Conservation (phyloP, 257 asterid genomes). For the Plantago ovata region DNA sequence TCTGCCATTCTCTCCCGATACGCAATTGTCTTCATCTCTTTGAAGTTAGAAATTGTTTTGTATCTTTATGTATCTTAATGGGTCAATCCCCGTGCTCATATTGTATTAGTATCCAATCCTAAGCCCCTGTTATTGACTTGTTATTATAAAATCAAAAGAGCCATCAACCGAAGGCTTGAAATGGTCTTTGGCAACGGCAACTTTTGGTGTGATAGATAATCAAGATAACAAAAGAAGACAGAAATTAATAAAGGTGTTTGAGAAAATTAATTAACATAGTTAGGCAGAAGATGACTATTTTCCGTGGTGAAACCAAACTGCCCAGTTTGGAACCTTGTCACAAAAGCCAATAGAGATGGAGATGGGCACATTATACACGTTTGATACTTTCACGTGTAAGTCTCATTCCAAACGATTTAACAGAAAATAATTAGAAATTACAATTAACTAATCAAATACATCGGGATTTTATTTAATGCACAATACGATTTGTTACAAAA, state of each 20-base stretch:
- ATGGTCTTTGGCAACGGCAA: neutral
- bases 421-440: too few species aligned
- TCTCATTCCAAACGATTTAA: too few species aligned
- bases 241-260: neutral
- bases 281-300: conserved; percentile 8
- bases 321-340: neutral
- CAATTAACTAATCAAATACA: too few species aligned
- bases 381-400: too few species aligned
- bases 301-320: neutral
- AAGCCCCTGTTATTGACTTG: conserved; percentile 2
- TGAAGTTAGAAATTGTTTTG: too few species aligned
- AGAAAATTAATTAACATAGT: neutral
- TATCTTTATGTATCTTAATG: too few species aligned
- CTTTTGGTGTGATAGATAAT: neutral
- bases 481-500: too few species aligned
- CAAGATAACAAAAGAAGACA: neutral
- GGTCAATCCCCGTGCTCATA: conserved; percentile 41
- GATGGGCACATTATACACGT: neutral
- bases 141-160: neutral
- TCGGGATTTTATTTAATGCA: too few species aligned
- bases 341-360: neutral
- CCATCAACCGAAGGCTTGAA: neutral
- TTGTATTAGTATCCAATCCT: conserved; percentile 14
- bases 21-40: too few species aligned
- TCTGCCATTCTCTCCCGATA: too few species aligned